A percentile compares a stretch with the other conserved stretches of the same genome.
These are phyloP conservation scores for Trichoderma sp. DNA, from an alignment of 2,329 filamentous ascomycete genomes.

Conservation along the genomic window DNA sequence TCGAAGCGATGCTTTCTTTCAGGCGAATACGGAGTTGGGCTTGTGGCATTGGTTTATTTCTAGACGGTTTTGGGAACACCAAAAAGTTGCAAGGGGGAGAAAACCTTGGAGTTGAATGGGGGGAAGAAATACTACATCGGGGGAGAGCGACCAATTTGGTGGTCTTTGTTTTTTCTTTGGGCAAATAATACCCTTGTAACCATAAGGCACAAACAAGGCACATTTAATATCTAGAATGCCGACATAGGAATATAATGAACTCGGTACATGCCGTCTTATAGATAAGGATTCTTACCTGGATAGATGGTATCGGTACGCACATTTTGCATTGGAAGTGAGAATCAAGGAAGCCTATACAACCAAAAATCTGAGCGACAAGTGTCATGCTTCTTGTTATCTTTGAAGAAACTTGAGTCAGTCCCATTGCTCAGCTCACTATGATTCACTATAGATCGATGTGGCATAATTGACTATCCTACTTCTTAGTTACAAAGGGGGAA, in stretches of 20 bases:
- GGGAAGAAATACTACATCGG: not conserved
- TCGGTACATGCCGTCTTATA: not conserved
- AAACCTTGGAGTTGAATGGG: not conserved
- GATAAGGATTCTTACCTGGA: not conserved
- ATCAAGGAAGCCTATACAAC: not conserved
- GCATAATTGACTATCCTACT: not conserved
- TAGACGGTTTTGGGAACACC: not conserved
- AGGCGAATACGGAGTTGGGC: conserved; percentile 16
- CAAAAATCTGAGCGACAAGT: not conserved
- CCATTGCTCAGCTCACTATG: not conserved
- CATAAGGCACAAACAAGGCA: not conserved
- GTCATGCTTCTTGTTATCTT: not conserved
- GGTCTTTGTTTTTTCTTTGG: not conserved
- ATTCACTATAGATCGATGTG: not conserved
- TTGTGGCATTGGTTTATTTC: not conserved
- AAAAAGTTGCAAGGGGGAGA: not conserved
- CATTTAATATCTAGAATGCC: not conserved
- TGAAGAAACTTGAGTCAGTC: not conserved
- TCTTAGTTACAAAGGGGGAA: not conserved
- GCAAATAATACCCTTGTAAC: conserved; percentile 7
- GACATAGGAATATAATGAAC: not conserved
- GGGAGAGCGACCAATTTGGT: not conserved
- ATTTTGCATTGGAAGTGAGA: not conserved
- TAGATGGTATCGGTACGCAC: not conserved
- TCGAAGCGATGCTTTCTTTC: not conserved